A percentile compares a stretch with the other conserved stretches of the same genome.
phyloP scores from a whole-genome alignment of 768 basidiomycete species.

The Hypholoma sublateritium region DNA sequence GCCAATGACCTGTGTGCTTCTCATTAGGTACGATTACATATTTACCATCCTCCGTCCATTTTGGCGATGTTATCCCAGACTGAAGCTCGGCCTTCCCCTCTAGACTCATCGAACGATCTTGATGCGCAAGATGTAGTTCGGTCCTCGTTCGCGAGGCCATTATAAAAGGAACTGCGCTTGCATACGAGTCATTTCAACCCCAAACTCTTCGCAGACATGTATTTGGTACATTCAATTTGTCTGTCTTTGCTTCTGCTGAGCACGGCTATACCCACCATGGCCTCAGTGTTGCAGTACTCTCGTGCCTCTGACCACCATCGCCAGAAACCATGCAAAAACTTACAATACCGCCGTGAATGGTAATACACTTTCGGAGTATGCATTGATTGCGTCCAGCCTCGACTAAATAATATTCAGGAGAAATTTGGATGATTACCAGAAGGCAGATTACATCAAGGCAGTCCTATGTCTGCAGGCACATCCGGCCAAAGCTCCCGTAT shows the following conservation, averaged over 20 bases:
- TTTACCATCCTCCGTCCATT: too few relatives aligned
- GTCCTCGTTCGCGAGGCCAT: too few relatives aligned
- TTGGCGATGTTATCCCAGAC: too few relatives aligned
- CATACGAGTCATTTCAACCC: not conserved
- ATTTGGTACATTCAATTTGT: not conserved
- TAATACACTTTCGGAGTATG: not conserved
- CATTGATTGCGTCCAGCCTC: not conserved
- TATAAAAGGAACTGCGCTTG: too few relatives aligned
- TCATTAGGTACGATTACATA: too few relatives aligned
- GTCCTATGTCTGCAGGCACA: constrained; percentile 27
- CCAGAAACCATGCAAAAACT: constrained; percentile 1
- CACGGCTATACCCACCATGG: not conserved
- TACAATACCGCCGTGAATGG: constrained; percentile 16
- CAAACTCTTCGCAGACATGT: not conserved
- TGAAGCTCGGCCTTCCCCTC: too few relatives aligned
- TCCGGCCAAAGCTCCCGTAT: constrained; percentile 20
- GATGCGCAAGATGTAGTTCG: too few relatives aligned
- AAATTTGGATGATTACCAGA: constrained; percentile 17
- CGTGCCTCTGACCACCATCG: not conserved
- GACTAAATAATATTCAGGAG: constrained; percentile 19
- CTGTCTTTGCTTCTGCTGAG: not conserved
- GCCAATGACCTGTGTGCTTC: too few relatives aligned
- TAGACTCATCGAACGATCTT: too few relatives aligned
- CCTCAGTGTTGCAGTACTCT: not conserved
- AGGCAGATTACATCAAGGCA: constrained; percentile 26